Evolutionary conservation across 805 yeast genomes (phyloP).

Genomic region (Saccharomycopsis synnaedendra): DNA sequence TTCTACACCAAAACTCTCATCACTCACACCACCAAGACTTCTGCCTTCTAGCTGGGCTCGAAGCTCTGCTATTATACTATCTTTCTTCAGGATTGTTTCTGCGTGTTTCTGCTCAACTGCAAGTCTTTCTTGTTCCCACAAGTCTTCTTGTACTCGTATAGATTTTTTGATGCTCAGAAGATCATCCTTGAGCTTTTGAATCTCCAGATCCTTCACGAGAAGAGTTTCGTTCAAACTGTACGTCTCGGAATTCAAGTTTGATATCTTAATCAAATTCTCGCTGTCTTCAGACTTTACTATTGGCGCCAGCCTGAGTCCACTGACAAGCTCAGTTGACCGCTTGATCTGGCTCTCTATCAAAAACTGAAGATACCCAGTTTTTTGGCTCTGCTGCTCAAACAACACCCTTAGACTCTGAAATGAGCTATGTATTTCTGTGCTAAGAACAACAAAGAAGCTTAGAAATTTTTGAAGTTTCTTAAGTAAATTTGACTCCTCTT

Average conservation of each 20-base stretch:
- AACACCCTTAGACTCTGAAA: background rate
- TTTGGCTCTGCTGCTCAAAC: slow-evolving; percentile 1
- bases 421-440: background rate
- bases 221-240: background rate
- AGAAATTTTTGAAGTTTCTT: slow-evolving; percentile 1
- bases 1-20: background rate
- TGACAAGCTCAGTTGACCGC: background rate
- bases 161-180: background rate
- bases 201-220: slow-evolving; percentile 3
- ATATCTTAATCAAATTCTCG: slow-evolving; percentile 1
- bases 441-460: background rate
- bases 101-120: no score
- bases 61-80: background rate
- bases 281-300: background rate
- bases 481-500: slow-evolving; percentile 1
- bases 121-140: background rate
- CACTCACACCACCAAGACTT: background rate
- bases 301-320: background rate
- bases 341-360: slow-evolving; percentile 2
- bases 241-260: slow-evolving; percentile 1
- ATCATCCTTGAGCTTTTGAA: slow-evolving; percentile 1
- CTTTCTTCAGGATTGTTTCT: background rate
- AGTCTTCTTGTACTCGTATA: background rate
- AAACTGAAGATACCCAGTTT: slow-evolving; percentile 5
- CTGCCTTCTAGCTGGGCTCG: background rate